Base-by-base conservation (phyloP, 2,329 filamentous ascomycete species). In the Penicillium sp. region DNA sequence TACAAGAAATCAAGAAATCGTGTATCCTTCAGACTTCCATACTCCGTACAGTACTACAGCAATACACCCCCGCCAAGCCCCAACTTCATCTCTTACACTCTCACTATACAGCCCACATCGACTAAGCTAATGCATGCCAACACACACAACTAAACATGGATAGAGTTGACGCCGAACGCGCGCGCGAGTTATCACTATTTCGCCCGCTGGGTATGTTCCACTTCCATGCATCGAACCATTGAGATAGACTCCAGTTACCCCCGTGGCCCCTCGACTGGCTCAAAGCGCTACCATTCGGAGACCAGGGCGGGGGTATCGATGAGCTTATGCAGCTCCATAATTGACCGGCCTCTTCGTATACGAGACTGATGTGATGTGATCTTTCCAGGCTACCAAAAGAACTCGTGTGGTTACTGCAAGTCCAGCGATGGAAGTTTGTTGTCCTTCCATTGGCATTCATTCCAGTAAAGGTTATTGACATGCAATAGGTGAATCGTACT, bases 331-430 rank as follows among this genome's bases (percentile, higher is more conserved):
- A 45, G 29, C 12, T 27, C 27, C 19, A 36, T 18, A 22, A 46
- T 45, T 34, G 37, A 18, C 37, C 16, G 37, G 41, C 38, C 35
- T 33, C 42, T 39, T 39, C 34, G 18, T 22, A 45, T 38, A 33
- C 38, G 5, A 38, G 10, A 47, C 41, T 39, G 44, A 50, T 36
- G 31, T 30, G 16, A 41, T 48, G 42, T 46, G 38, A n/a, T 37
- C 9, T 39, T 39, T 40, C 38, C 58, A 75, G 73, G 74, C 50
- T 76, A 76, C 60, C 73, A 76, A 58, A 68, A 69, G 42, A 75
- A 72, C 52, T 67, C 67, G 12, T 77, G 75, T 59, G 75, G 75
- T 46, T 77, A 77, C 62, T 77, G 75, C 65, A 73, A 75, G 62
- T 72, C 67, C 37, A 63, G 67, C 18, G 56, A 69, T 57, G 72